phyloP scores from a whole-genome alignment of 2,329 filamentous ascomycete genomes.

The Fusarium torulosum region DNA sequence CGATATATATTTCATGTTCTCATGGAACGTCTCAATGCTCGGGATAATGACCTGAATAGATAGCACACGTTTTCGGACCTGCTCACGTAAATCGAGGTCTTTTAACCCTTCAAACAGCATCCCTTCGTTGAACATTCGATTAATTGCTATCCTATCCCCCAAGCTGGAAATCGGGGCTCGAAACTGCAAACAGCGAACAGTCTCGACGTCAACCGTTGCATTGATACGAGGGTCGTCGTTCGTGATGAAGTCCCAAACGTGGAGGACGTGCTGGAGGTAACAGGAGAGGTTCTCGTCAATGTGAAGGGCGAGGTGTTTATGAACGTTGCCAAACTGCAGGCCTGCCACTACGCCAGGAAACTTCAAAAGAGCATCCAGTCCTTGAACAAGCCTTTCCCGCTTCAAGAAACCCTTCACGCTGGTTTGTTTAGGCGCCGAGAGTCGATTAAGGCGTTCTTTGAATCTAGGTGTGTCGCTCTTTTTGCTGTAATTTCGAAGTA shows the following conservation, averaged over 20 bases:
- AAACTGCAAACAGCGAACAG: slow-evolving; percentile 3
- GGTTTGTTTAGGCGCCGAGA: not conserved
- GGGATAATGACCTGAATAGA: slow-evolving; percentile 11
- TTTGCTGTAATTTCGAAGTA: slow-evolving; percentile 1
- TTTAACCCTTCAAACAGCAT: not conserved
- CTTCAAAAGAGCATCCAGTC: not conserved
- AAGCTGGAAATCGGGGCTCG: not conserved
- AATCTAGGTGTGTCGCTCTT: not conserved
- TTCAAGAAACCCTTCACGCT: slow-evolving; percentile 5
- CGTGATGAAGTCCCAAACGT: slow-evolving; percentile 2
- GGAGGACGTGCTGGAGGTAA: not conserved
- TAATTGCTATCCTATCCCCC: not conserved
- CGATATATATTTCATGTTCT: slow-evolving; percentile 11
- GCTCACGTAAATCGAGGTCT: slow-evolving; percentile 1
- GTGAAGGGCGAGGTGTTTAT: slow-evolving; percentile 10
- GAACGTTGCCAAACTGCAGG: slow-evolving; percentile 1
- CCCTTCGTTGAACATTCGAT: slow-evolving; percentile 4
- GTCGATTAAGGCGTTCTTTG: slow-evolving; percentile 1
- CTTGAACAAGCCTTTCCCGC: not conserved
- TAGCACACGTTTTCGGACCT: not conserved
- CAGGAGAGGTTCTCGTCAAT: slow-evolving; percentile 7
- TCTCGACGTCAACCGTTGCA: slow-evolving; percentile 1
- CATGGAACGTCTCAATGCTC: slow-evolving; percentile 8
- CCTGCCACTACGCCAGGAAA: not conserved
- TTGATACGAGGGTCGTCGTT: not conserved